Percentiles rank a stretch among this genome's conserved stretches.
These are phyloP conservation scores for Exophiala oligosperma DNA, from an alignment of 2,329 filamentous ascomycete species.

Conservation along the genomic window DNA sequence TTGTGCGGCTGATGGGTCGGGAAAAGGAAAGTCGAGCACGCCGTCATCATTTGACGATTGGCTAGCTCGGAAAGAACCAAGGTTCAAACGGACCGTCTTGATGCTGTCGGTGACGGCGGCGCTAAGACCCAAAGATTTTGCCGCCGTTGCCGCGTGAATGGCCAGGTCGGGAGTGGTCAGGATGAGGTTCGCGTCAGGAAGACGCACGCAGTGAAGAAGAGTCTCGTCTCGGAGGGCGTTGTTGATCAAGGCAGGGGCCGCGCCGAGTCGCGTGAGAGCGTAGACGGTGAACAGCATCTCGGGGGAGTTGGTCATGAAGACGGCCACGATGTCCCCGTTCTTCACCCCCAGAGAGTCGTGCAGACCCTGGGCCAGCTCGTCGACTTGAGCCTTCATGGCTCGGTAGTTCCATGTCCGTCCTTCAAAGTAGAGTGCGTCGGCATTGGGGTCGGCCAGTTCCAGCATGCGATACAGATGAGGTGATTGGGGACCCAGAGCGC, in stretches of 20 bases:
- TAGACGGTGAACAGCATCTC: slow-evolving; percentile 49
- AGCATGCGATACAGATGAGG: slow-evolving; percentile 46
- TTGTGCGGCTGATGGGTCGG: slow-evolving; percentile 6
- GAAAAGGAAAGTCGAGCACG: slow-evolving; percentile 21
- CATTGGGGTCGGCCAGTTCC: slow-evolving; percentile 39
- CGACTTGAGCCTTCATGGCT: slow-evolving; percentile 38
- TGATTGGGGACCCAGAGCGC: slow-evolving; percentile 39
- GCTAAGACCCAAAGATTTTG: slow-evolving; percentile 5
- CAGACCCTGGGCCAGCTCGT: slow-evolving; percentile 46
- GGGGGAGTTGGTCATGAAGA: slow-evolving; percentile 51
- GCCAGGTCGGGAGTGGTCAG: slow-evolving; percentile 48
- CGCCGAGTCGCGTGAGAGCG: slow-evolving; percentile 49
- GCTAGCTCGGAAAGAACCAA: slow-evolving; percentile 17
- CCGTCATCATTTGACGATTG: slow-evolving; percentile 16
- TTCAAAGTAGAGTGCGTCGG: slow-evolving; percentile 51
- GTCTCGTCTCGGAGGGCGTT: slow-evolving; percentile 49
- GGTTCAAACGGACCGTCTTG: slow-evolving; percentile 20
- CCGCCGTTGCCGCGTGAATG: slow-evolving; percentile 27
- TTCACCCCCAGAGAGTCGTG: slow-evolving; percentile 37
- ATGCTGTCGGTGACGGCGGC: slow-evolving; percentile 24
- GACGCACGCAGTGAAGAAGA: slow-evolving; percentile 45
- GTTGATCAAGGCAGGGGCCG: slow-evolving; percentile 48
- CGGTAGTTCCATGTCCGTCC: slow-evolving; percentile 49
- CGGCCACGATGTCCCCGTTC: slow-evolving; percentile 44
- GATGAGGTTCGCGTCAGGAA: slow-evolving; percentile 43